These are phyloP conservation scores for Secale cereale DNA, from an alignment of 176 grass and related monocot species.

Conservation along the genomic window DNA sequence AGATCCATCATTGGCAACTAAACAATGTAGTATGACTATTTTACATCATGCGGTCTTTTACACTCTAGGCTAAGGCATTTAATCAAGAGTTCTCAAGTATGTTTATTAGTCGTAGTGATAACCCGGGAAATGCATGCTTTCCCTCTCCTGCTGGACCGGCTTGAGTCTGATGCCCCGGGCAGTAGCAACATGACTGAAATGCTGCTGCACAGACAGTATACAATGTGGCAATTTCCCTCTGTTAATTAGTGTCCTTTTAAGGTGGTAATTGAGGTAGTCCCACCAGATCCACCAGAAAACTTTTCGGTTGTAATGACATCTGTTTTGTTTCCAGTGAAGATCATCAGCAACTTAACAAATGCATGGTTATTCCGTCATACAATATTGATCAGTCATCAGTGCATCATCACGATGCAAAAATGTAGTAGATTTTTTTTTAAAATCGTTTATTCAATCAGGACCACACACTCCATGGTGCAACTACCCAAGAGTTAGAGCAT, in stretches of 20 bases:
- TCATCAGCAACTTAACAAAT: neutral
- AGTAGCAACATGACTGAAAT: too few species aligned
- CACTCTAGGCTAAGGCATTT: too few species aligned
- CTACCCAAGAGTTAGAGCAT: neutral
- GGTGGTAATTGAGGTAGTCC: neutral
- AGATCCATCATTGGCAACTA: neutral
- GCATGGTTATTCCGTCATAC: neutral
- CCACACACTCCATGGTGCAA: neutral
- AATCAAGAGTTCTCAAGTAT: neutral
- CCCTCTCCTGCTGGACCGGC: neutral
- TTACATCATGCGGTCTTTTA: neutral
- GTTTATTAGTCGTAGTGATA: neutral
- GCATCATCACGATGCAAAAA: neutral
- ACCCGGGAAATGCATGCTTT: neutral
- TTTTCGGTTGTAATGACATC: neutral
- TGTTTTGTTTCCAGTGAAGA: neutral
- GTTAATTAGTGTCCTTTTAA: neutral
- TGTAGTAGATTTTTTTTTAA: neutral
- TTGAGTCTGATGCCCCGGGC: neutral
- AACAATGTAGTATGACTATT: neutral
- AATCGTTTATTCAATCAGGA: neutral
- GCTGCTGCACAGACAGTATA: neutral
- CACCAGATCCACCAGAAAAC: neutral
- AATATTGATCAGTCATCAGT: neutral
- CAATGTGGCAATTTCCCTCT: neutral